These are phyloP conservation scores for Eimeria praecox DNA, from an alignment of 169 alveolate species.

Conservation along the genomic window DNA sequence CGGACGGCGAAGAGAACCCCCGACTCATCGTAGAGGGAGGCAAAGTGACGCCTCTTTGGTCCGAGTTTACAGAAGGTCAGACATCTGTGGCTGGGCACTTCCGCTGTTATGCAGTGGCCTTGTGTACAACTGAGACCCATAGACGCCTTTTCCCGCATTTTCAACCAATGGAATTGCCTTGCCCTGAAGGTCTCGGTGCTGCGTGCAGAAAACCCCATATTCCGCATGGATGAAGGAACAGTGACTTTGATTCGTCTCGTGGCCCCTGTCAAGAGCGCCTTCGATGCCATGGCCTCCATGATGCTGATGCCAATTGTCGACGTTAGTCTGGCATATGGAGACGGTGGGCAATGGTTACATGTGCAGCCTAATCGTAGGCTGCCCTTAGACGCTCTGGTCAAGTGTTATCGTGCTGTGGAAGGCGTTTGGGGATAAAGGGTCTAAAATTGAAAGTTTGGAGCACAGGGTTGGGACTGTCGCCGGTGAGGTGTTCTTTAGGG, in stretches of 20 bases:
- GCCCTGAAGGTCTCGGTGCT: neutral
- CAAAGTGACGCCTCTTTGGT: constrained; percentile 72
- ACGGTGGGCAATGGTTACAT: constrained; percentile 19
- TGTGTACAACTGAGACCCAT: neutral
- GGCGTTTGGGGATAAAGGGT: neutral
- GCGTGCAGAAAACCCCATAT: constrained; percentile 49
- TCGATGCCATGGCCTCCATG: constrained; percentile 73
- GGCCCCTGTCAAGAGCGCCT: constrained; percentile 73
- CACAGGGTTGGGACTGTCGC: neutral
- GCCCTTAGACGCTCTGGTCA: neutral
- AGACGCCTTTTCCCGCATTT: neutral
- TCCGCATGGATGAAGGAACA: constrained; percentile 81
- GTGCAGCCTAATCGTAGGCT: neutral
- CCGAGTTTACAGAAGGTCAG: constrained; percentile 69
- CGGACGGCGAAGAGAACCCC: constrained; percentile 70
- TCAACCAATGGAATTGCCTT: neutral
- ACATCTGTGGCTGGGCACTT: neutral
- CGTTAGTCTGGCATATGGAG: constrained; percentile 66
- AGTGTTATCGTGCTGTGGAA: neutral
- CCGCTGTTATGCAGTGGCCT: neutral
- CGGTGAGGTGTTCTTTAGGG: constrained; percentile 21
- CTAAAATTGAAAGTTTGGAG: neutral
- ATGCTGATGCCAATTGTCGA: constrained; percentile 76
- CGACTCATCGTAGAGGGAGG: constrained; percentile 73
- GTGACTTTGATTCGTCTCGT: constrained; percentile 72